Conservation (phyloP, 2,329 filamentous ascomycete species). For the Phaeosphaeria sp. region DNA sequence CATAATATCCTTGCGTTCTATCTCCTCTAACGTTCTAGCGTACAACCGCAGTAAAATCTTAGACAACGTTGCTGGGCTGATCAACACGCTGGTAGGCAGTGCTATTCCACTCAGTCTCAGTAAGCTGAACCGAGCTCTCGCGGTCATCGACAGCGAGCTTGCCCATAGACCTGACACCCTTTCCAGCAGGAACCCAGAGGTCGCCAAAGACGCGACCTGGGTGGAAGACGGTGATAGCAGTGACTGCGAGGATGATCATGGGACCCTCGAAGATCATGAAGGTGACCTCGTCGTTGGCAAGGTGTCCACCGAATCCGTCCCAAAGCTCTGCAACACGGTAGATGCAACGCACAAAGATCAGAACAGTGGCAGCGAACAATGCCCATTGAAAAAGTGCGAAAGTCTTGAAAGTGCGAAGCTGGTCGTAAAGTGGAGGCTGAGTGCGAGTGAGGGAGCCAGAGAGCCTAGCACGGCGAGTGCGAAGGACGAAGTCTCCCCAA, state of each 20-base stretch:
- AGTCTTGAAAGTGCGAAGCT: conserved; percentile 17
- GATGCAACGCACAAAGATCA: conserved; percentile 55
- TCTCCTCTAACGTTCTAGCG: background rate
- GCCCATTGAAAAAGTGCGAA: conserved; percentile 35
- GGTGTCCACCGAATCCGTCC: conserved; percentile 50
- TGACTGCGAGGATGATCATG: conserved; percentile 57
- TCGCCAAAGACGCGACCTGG: conserved; percentile 44
- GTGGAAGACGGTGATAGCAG: conserved; percentile 54
- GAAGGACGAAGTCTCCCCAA: conserved; percentile 45
- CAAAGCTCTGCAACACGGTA: conserved; percentile 58
- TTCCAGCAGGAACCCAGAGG: conserved; percentile 33
- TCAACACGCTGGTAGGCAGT: conserved; percentile 22
- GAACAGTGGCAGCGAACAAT: conserved; percentile 49
- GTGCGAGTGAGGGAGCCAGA: conserved; percentile 21
- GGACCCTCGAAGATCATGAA: conserved; percentile 61
- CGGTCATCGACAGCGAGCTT: conserved; percentile 12
- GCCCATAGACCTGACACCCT: conserved; percentile 21
- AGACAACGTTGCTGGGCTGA: conserved; percentile 4
- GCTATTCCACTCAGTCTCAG: conserved; percentile 14
- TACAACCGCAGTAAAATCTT: background rate
- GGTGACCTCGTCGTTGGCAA: conserved; percentile 55
- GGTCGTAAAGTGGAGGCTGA: conserved; percentile 30
- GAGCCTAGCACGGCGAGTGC: conserved; percentile 21
- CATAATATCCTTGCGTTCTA: background rate
- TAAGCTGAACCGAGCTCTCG: conserved; percentile 15